Evolutionary conservation across 1,139 yeast genomes (phyloP).

Genomic region (Petasospora fabianii): DNA sequence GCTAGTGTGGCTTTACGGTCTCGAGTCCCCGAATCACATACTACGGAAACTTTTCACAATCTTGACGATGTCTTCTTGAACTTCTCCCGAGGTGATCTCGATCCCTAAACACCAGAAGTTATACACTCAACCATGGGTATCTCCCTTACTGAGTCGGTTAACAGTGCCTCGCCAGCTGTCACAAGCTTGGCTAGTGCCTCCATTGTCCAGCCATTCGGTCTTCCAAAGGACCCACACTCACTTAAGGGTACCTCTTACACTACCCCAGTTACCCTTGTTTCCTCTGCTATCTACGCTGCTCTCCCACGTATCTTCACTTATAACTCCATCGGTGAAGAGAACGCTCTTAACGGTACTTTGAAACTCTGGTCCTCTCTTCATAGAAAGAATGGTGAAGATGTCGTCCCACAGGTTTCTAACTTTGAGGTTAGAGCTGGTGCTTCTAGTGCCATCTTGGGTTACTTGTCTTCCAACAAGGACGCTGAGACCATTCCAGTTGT

Average conservation of each 20-base stretch:
- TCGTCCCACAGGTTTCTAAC: constrained; percentile 53
- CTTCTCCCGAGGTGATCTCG: no score
- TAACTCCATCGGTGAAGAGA: constrained; percentile 11
- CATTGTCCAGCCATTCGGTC: constrained; percentile 50
- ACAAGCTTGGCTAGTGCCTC: constrained; percentile 33
- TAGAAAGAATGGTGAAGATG: constrained; percentile 51
- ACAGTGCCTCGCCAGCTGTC: constrained; percentile 19
- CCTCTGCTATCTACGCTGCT: constrained; percentile 64
- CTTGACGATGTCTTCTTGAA: neutral
- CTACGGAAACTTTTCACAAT: constrained; percentile 1
- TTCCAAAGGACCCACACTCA: constrained; percentile 52
- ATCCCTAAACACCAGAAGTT: no score
- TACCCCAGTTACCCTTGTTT: constrained; percentile 61
- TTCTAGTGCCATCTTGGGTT: constrained; percentile 75
- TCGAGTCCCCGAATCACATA: no score
- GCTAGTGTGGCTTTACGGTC: no score
- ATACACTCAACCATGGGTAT: constrained; percentile 8
- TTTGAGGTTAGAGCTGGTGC: constrained; percentile 86
- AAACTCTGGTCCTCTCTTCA: constrained; percentile 58
- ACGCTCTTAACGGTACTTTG: constrained; percentile 46
- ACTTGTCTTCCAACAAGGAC: constrained; percentile 40
- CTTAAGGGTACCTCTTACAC: constrained; percentile 50
- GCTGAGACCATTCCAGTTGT: constrained; percentile 42
- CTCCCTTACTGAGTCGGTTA: constrained; percentile 22
- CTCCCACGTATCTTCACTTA: constrained; percentile 50